Conservation (phyloP, 257 asterid species). For the Cinchona pubescens region DNA sequence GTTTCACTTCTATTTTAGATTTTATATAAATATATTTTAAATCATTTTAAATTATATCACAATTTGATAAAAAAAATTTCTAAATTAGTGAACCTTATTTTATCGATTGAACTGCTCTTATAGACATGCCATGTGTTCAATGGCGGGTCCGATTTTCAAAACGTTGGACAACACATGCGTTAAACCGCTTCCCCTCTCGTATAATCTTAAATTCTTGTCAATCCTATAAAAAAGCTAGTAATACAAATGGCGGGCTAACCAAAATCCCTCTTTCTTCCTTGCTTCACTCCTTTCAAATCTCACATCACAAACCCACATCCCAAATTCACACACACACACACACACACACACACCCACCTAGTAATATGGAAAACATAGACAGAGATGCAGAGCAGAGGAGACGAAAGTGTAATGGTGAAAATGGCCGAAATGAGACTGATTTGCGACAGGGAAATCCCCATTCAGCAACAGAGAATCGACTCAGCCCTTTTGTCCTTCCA, state of each 20-base stretch:
- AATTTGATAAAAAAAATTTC: no score
- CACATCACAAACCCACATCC: not conserved
- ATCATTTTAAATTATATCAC: no score
- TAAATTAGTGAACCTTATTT: no score
- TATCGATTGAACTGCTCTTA: no score
- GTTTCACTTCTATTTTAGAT: no score
- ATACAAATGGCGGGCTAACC: constrained; percentile 52
- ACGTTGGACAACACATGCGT: no score
- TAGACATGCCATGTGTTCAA: no score
- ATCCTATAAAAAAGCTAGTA: no score
- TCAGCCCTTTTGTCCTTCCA: constrained; percentile 24
- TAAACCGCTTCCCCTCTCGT: no score
- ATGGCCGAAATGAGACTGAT: constrained; percentile 59
- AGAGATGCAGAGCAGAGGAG: constrained; percentile 46
- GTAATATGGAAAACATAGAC: not conserved
- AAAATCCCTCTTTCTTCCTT: not conserved
- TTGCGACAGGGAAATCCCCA: constrained; percentile 64
- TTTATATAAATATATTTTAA: no score
- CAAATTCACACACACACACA: not conserved
- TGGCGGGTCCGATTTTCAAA: no score
- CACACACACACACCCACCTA: not conserved
- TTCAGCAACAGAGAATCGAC: constrained; percentile 60
- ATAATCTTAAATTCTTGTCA: no score
- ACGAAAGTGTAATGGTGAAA: constrained; percentile 29
- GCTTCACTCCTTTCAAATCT: constrained; percentile 5